These are phyloP conservation scores for Fibroporia radiculosa DNA, from an alignment of 768 basidiomycete species.

Conservation along the genomic window DNA sequence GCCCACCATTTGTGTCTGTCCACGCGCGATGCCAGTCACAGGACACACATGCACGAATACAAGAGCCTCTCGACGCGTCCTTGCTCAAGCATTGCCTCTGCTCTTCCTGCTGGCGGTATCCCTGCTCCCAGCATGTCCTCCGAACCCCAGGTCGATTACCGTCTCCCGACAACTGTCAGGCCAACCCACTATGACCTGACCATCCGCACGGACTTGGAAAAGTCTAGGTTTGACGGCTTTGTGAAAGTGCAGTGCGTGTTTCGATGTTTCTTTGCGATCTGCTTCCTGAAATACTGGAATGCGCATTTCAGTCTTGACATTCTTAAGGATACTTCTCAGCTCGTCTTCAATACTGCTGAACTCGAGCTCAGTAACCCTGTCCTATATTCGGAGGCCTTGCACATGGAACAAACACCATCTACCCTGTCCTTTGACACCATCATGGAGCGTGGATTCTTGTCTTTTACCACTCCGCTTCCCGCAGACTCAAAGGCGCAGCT, in stretches of 20 bases:
- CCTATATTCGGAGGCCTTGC: conserved; percentile 42
- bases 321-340: conserved; percentile 45
- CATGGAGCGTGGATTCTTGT: conserved; percentile 60
- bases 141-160: conserved; percentile 20
- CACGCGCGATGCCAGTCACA: no score
- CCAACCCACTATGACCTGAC: conserved; percentile 75
- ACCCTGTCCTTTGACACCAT: conserved; percentile 47
- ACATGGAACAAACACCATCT: conserved; percentile 37
- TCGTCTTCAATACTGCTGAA: conserved; percentile 60
- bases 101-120: background rate
- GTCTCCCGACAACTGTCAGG: conserved; percentile 59
- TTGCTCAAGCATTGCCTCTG: background rate
- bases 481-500: conserved; percentile 66
- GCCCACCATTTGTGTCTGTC: no score
- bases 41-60: no score
- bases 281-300: no score
- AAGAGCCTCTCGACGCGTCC: background rate
- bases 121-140: background rate
- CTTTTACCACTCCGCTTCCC: conserved; percentile 50
- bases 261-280: background rate
- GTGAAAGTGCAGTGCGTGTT: conserved; percentile 57
- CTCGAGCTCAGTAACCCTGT: conserved; percentile 52
- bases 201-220: conserved; percentile 74
- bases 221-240: conserved; percentile 65
- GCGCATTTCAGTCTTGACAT: conserved; percentile 51